Percentiles rank a stretch among this genome's conserved stretches.
phyloP scores from a whole-genome alignment of 371 early-diverging fungal genomes.

The Zopfochytrium polystomum region DNA sequence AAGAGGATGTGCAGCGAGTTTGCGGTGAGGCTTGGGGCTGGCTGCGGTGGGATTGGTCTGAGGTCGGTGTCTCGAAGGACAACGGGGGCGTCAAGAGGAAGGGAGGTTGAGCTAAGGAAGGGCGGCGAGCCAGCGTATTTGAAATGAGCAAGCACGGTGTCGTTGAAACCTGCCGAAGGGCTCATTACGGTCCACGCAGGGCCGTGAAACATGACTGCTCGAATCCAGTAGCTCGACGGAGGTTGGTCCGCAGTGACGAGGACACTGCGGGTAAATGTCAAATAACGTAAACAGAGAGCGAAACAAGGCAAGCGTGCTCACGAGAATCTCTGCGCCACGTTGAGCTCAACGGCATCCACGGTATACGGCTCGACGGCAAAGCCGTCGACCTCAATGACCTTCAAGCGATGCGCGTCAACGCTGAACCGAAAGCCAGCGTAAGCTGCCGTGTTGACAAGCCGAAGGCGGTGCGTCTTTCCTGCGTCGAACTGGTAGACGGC shows the following conservation, averaged over 20 bases:
- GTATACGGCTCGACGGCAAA: constrained; percentile 48
- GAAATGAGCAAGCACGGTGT: neutral
- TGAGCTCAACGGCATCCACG: constrained; percentile 23
- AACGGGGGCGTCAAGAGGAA: neutral
- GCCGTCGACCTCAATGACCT: constrained; percentile 80
- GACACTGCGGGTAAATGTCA: neutral
- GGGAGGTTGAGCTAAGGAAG: neutral
- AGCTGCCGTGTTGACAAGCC: constrained; percentile 73
- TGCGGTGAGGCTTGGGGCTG: neutral
- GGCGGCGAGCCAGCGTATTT: constrained; percentile 1
- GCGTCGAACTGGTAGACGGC: neutral
- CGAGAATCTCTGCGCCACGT: constrained; percentile 32
- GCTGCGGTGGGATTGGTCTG: neutral
- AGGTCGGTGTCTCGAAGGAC: constrained; percentile 8
- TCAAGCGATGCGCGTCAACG: constrained; percentile 71
- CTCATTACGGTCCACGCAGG: neutral
- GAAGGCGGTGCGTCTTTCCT: constrained; percentile 34
- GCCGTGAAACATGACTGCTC: constrained; percentile 11
- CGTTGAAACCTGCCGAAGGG: neutral
- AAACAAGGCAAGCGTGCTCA: constrained; percentile 1
- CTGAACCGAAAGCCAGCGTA: constrained; percentile 68
- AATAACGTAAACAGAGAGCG: neutral
- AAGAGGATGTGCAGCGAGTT: neutral
- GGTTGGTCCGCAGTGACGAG: constrained; percentile 2
- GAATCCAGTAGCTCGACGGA: constrained; percentile 10